These are phyloP conservation scores for Spathaspora arborariae DNA, from an alignment of 805 yeast genomes.

Conservation along the genomic window DNA sequence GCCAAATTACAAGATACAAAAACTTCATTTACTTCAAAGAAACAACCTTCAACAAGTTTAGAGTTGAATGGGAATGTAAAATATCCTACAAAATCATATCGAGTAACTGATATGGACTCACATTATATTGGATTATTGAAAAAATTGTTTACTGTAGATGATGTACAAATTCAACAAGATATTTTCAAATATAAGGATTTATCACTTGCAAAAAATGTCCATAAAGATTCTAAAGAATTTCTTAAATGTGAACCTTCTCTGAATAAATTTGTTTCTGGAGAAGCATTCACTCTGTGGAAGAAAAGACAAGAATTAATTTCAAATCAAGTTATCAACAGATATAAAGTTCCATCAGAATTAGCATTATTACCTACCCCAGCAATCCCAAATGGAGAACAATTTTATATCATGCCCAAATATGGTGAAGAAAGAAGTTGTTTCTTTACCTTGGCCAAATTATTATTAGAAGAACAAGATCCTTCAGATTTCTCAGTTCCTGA, in stretches of 20 bases:
- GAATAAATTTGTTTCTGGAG: constrained; percentile 15
- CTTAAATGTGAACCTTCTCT: constrained; percentile 1
- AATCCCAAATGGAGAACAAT: constrained; percentile 33
- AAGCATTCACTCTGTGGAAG: constrained; percentile 32
- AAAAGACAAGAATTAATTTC: constrained; percentile 20
- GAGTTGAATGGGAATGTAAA: constrained; percentile 10
- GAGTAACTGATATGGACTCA: constrained; percentile 51
- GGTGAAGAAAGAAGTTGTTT: constrained; percentile 23
- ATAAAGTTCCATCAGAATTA: constrained; percentile 29
- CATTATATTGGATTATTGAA: constrained; percentile 40
- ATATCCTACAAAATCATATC: constrained; percentile 47
- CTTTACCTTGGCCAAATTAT: constrained; percentile 23
- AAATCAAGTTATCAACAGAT: constrained; percentile 22
- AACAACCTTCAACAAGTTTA: constrained; percentile 6
- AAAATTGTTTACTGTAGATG: constrained; percentile 47
- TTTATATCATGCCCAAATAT: constrained; percentile 28
- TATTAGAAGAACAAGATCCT: background rate
- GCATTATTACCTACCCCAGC: constrained; percentile 29
- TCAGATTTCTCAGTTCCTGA: constrained; percentile 10
- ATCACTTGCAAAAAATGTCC: constrained; percentile 37
- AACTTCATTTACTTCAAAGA: constrained; percentile 28
- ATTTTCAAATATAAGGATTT: constrained; percentile 38
- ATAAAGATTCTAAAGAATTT: constrained; percentile 33
- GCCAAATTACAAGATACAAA: constrained; percentile 30
- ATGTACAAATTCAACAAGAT: constrained; percentile 51